Evolutionary conservation across 352 stramenopile genomes (phyloP).

Genomic region (Phytophthora brassicae): DNA sequence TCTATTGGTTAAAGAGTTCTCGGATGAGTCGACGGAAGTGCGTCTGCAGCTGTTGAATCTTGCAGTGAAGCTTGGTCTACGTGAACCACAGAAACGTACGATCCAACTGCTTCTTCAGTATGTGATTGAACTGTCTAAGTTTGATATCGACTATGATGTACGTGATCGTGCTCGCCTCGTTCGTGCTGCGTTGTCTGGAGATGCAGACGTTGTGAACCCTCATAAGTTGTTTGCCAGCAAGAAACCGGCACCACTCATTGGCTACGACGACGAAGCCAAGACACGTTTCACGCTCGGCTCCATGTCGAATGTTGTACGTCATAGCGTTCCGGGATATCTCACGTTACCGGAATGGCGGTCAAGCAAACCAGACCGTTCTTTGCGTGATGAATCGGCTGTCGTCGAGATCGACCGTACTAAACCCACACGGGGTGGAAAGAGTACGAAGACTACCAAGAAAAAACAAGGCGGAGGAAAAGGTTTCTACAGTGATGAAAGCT

Average conservation of each 20-base stretch:
- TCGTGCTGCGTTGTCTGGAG: slow-evolving; percentile 62
- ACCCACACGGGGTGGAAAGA: slow-evolving; percentile 14
- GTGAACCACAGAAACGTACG: slow-evolving; percentile 65
- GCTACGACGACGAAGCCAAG: slow-evolving; percentile 72
- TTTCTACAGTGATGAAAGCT: slow-evolving; percentile 78
- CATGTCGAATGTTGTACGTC: slow-evolving; percentile 85
- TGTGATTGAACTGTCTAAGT: slow-evolving; percentile 92
- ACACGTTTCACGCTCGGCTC: slow-evolving; percentile 84
- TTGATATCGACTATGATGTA: slow-evolving; percentile 93
- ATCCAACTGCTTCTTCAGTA: slow-evolving; percentile 87
- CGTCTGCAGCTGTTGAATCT: slow-evolving; percentile 93
- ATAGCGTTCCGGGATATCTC: slow-evolving; percentile 85
- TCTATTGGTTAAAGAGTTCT: slow-evolving; percentile 87
- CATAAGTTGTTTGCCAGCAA: slow-evolving; percentile 79
- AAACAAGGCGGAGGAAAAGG: slow-evolving; percentile 37
- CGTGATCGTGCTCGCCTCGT: slow-evolving; percentile 90
- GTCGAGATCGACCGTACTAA: slow-evolving; percentile 38
- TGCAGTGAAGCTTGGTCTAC: slow-evolving; percentile 87
- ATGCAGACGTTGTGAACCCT: slow-evolving; percentile 58
- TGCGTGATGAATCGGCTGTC: slow-evolving; percentile 74
- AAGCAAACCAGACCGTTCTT: slow-evolving; percentile 60
- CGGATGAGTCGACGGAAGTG: slow-evolving; percentile 85
- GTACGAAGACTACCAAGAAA: slow-evolving; percentile 34
- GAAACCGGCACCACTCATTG: slow-evolving; percentile 80
- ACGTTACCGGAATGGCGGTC: slow-evolving; percentile 73